phyloP scores from a whole-genome alignment of 331 rosid species.

The Acacia pycnantha region DNA sequence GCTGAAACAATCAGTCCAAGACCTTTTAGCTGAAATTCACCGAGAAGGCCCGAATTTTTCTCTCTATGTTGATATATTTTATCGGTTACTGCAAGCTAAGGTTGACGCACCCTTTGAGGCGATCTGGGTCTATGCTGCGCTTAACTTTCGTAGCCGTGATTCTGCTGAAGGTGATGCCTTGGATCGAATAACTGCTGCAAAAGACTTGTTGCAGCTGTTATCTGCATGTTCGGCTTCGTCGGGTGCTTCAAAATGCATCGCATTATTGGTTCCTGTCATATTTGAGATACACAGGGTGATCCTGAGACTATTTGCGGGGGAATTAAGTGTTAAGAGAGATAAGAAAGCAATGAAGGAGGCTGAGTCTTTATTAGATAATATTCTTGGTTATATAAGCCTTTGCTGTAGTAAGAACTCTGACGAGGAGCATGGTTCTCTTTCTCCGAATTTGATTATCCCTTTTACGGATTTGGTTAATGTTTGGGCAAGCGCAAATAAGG shows the following conservation, averaged over 20 bases:
- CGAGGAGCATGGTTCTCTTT: constrained; percentile 30
- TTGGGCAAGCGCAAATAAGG: constrained; percentile 53
- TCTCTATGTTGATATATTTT: constrained; percentile 37
- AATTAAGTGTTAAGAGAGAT: constrained; percentile 49
- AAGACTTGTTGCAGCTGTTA: constrained; percentile 52
- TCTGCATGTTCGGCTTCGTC: constrained; percentile 54
- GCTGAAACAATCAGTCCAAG: constrained; percentile 50
- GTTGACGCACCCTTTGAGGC: constrained; percentile 69
- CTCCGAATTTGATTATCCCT: constrained; percentile 31
- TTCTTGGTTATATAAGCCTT: constrained; percentile 58
- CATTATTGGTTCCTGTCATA: constrained; percentile 67
- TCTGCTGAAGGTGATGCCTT: constrained; percentile 44
- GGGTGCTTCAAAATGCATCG: constrained; percentile 52
- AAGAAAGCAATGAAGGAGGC: constrained; percentile 65
- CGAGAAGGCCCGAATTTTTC: constrained; percentile 35
- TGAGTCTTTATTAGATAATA: constrained; percentile 48
- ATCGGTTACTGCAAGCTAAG: constrained; percentile 56
- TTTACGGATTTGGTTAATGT: constrained; percentile 49
- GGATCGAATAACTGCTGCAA: constrained; percentile 49
- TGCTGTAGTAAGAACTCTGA: constrained; percentile 38
- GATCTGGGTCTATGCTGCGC: constrained; percentile 67
- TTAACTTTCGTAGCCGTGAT: constrained; percentile 38
- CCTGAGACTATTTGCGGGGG: constrained; percentile 44
- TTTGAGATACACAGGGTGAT: constrained; percentile 38
- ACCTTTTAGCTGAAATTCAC: constrained; percentile 43